Conservation (phyloP, 352 stramenopile genomes). For the Phytophthora colocasiae region DNA sequence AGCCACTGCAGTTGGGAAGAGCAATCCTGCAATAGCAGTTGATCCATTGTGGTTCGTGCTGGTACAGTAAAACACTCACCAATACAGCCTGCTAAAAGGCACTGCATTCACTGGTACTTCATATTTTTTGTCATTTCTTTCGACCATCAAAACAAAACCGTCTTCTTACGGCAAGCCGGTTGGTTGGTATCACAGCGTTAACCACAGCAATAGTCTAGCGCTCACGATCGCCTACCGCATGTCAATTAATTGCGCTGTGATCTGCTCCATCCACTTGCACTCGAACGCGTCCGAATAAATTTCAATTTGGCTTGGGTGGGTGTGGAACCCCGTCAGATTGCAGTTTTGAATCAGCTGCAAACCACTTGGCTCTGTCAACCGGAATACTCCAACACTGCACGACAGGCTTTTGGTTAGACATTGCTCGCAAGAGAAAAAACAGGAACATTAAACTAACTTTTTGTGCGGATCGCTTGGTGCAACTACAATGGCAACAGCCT, state of each 20-base stretch:
- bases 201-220: conserved; percentile 19
- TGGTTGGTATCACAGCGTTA: conserved; percentile 5
- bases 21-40: conserved; percentile 11
- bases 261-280: conserved; percentile 64
- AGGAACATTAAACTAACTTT: conserved; percentile 47
- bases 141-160: background rate
- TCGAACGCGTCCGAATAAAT: conserved; percentile 85
- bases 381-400: conserved; percentile 84
- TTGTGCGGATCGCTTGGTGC: conserved; percentile 71
- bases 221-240: conserved; percentile 55
- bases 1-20: conserved; percentile 6
- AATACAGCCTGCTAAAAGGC: conserved; percentile 25
- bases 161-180: background rate
- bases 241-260: conserved; percentile 59
- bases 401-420: too few relatives aligned
- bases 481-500: conserved; percentile 89
- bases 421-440: background rate
- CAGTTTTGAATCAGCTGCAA: conserved; percentile 92
- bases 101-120: conserved; percentile 33
- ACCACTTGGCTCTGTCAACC: conserved; percentile 76
- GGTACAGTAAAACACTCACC: conserved; percentile 27
- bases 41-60: conserved; percentile 24
- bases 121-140: conserved; percentile 14
- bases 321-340: conserved; percentile 86
- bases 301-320: conserved; percentile 75